Evolutionary conservation across 169 alveolate genomes (phyloP), one percentile per base, ranked within the genome.

Genomic region (Plasmodium vinckei): DNA sequence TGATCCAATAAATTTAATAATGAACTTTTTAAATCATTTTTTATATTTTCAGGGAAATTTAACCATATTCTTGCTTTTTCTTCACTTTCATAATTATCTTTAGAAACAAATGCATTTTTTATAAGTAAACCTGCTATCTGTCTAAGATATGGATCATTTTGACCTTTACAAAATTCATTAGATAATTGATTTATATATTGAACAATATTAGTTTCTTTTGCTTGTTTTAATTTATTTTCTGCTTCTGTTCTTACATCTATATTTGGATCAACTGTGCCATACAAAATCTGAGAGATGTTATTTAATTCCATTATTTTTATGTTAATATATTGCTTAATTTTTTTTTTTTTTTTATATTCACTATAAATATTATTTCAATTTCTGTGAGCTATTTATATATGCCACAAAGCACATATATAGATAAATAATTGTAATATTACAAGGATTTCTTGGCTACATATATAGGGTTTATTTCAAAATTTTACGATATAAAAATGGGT

Each of bases 71-170:
- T 93, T 47, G 93, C 93, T 63, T 90, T 92, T 23, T 84, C 95
- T 69, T 95, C 97, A 67, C 89, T 92, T 77, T 87, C 94, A 87
- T 79, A 77, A 56, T 93, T 92, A 42, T 88, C 94, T 61, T 94
- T 94, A 1, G 94, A 87, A 42, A 94, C 93, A 88, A 95, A 94
- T 10, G 96, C 92, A 87, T 95, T 95, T 82, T 95, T 95, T 65
- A 95, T 72, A 69, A 95, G 70, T 15, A 95, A 72, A 5, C 97
- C 97, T 5, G 97, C 97, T 73, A 95, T 73, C 86, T 95, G 97
- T 27, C 97, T 87, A 33, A 92, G 49, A 33, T 90, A 93, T n/a
- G 92, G 89, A 47, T 91, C 91, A 47, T 91, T 94, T 23, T 87
- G 93, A 15, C 88, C 89, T 88, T 92, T 92, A 59, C 92, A 91